phyloP scores from a whole-genome alignment of 306 rosid species.

The Arachis hypogaea region DNA sequence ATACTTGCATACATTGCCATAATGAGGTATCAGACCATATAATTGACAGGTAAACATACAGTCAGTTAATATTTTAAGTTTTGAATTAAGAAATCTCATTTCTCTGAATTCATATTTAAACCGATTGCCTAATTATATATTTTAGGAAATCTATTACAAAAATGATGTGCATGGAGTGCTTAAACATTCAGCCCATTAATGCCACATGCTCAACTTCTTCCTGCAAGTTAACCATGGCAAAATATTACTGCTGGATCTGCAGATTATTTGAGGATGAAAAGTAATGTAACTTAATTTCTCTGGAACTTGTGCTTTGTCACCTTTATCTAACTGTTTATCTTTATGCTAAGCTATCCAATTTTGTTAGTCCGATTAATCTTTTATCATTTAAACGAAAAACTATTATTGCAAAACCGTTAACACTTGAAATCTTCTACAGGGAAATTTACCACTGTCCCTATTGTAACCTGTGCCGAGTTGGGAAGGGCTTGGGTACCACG shows the following conservation, averaged over 20 bases:
- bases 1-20: conserved; percentile 88
- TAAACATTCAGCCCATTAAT: conserved; percentile 72
- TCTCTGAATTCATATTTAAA: conserved; percentile 32
- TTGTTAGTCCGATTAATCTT: conserved; percentile 27
- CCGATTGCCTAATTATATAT: conserved; percentile 37
- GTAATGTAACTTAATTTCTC: conserved; percentile 50
- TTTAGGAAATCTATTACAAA: conserved; percentile 72
- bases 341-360: conserved; percentile 27
- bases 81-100: conserved; percentile 9
- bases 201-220: conserved; percentile 80
- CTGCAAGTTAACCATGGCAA: conserved; percentile 76
- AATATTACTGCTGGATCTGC: conserved; percentile 87
- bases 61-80: conserved; percentile 11
- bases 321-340: conserved; percentile 20
- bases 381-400: conserved; percentile 7
- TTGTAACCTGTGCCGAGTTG: conserved; percentile 93
- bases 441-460: conserved; percentile 95
- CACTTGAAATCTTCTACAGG: conserved; percentile 56
- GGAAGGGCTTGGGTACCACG: conserved; percentile 93
- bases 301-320: conserved; percentile 28
- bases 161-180: conserved; percentile 99
- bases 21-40: conserved; percentile 73
- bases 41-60: conserved; percentile 64
- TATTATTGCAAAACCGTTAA: conserved; percentile 30
- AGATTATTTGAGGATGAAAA: conserved; percentile 82